Percentiles rank a stretch among this genome's conserved stretches.
Evolutionary conservation across 2,329 filamentous ascomycete genomes (phyloP).

Genomic region (Plenodomus tracheiphilus): DNA sequence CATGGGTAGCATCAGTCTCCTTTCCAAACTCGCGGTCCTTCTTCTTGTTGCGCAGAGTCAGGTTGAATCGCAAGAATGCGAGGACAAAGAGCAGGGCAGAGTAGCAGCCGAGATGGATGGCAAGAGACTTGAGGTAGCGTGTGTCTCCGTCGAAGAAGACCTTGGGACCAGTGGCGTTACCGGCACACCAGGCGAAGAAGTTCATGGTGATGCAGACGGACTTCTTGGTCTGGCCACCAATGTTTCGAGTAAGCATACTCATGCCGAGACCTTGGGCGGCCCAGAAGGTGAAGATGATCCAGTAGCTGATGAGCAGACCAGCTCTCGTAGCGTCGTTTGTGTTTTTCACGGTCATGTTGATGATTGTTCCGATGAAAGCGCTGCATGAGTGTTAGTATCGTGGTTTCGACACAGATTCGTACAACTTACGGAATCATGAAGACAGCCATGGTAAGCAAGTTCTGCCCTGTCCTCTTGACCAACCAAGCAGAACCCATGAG

Average conservation of each 20-base stretch:
- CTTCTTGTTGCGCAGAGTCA: constrained; percentile 61
- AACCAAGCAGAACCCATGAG: constrained; percentile 68
- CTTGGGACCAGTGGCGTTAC: constrained; percentile 65
- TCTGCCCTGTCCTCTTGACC: constrained; percentile 70
- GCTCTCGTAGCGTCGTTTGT: constrained; percentile 61
- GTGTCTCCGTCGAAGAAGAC: constrained; percentile 57
- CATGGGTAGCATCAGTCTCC: constrained; percentile 46
- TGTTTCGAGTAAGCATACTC: constrained; percentile 69
- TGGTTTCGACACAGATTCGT: not conserved
- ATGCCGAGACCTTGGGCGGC: constrained; percentile 69
- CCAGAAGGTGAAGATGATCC: constrained; percentile 78
- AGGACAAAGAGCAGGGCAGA: constrained; percentile 61
- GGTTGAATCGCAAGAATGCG: constrained; percentile 61
- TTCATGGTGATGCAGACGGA: constrained; percentile 68
- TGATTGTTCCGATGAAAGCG: constrained; percentile 71
- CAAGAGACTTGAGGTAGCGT: constrained; percentile 70
- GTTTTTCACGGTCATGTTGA: constrained; percentile 69
- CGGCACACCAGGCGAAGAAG: constrained; percentile 70
- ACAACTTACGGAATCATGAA: constrained; percentile 66
- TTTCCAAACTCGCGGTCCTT: constrained; percentile 53
- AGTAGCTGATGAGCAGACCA: constrained; percentile 73
- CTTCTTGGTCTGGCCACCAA: constrained; percentile 76
- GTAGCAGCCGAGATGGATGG: constrained; percentile 72
- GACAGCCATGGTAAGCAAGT: constrained; percentile 65
- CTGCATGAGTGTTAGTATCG: constrained; percentile 38